Evolutionary conservation across 208 protist species (phyloP), one percentile per base, ranked within the genome.

Genomic region (Porcisia deanei): DNA sequence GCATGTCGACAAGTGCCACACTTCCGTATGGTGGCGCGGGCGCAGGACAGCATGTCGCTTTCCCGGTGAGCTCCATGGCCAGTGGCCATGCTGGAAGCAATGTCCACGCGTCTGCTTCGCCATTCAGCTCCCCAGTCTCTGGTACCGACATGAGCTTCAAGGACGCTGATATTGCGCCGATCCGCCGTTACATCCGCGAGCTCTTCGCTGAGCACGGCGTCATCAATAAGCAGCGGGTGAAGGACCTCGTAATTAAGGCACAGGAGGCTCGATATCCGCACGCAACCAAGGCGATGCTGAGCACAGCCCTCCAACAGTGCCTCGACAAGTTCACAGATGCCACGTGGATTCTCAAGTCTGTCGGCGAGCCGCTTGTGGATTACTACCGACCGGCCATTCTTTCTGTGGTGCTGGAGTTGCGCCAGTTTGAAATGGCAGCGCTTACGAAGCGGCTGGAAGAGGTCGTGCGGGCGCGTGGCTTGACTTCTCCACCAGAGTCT

Each of bases 121-220:
- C 78, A 9, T 82, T 45, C 37, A 45, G 68, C 47, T 78, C 78
- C 9, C 73, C 73, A 7, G 61, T 30, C 12, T 47, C 30, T 0
- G 73, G 73, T 10, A 37, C 16, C 0, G 73, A 78, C 0, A 22
- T 61, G 52, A 52, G 65, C 20, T 78, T 87, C 63, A 80, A 59
- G 20, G 92, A 94, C 5, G 77, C 81, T 57, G 84, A 87, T 16
- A 49, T 94, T 7, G 80, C 80, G 3, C 86, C 89, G 0, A 92
- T 96, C 59, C 74, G 86, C 16, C 77, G 83, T 25, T 89, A 87
- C 78, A 93, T 96, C 70, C 87, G 85, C 12, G 72, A 78, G 68
- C 66, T 97, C 2, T 97, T 97, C 78, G 66, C 82, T 6, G 88
- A 96, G 72, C 83, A 95, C 66, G 91, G 91, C 47, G 94, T 97